Evolutionary conservation across 495 filamentous ascomycete genomes (phyloP).

Genomic region (Neurospora sublineolata): DNA sequence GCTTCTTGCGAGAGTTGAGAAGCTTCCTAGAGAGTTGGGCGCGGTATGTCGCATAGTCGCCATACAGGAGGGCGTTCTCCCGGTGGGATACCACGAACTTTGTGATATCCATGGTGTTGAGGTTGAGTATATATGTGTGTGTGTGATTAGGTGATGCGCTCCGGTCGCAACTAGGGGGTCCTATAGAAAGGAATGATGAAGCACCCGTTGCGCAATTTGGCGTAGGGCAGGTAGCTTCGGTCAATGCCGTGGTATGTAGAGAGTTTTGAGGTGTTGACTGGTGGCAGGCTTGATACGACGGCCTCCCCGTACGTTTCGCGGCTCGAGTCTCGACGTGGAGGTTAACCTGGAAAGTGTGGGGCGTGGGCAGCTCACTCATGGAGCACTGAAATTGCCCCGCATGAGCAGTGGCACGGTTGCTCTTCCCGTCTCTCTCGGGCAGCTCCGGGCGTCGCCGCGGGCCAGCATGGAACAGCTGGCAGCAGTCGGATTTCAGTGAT

Average conservation of each 20-base stretch:
- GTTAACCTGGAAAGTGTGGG: neutral
- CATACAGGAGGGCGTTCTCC: slow-evolving; percentile 71
- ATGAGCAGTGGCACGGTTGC: neutral
- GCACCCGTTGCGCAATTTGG: neutral
- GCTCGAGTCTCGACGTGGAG: neutral
- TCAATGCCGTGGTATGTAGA: neutral
- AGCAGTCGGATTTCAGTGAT: neutral
- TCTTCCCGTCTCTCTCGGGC: neutral
- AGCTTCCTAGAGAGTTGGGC: slow-evolving; percentile 68
- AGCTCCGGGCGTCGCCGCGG: neutral
- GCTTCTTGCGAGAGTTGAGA: slow-evolving; percentile 71
- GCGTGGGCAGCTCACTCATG: neutral
- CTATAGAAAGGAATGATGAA: neutral
- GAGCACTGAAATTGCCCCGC: neutral
- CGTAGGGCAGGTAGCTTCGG: neutral
- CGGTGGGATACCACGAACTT: slow-evolving; percentile 63
- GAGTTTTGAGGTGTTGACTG: neutral
- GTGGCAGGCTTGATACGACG: neutral
- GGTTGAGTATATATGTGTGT: neutral
- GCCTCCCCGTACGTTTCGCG: neutral
- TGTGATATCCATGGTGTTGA: slow-evolving; percentile 75
- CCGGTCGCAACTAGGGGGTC: neutral
- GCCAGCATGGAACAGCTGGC: neutral
- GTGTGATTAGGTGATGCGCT: neutral
- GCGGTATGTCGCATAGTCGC: slow-evolving; percentile 81